These are phyloP conservation scores for Lachnellula subtilissima DNA, from an alignment of 2,329 filamentous ascomycete species.

Conservation along the genomic window DNA sequence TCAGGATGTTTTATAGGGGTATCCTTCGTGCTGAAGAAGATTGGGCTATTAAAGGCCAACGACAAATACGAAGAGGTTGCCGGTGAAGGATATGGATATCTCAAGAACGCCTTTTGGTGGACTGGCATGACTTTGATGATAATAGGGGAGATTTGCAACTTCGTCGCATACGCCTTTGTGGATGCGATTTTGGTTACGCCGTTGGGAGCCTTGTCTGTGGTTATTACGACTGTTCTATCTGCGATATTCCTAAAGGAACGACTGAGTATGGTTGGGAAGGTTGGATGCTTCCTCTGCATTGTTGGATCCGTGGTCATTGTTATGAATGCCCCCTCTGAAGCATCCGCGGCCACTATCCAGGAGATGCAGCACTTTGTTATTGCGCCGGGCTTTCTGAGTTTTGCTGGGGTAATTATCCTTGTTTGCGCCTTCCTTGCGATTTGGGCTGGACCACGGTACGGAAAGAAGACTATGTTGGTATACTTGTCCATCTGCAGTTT, in stretches of 20 bases:
- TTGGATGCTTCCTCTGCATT: constrained; percentile 93
- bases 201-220: constrained; percentile 83
- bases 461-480: constrained; percentile 95
- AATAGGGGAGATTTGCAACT: constrained; percentile 92
- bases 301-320: constrained; percentile 90
- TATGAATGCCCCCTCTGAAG: constrained; percentile 83
- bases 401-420: constrained; percentile 76
- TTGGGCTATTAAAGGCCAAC: constrained; percentile 85
- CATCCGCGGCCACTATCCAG: constrained; percentile 81
- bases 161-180: constrained; percentile 93
- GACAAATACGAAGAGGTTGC: constrained; percentile 94
- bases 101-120: constrained; percentile 97
- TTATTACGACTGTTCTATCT: constrained; percentile 84
- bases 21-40: constrained; percentile 94
- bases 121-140: constrained; percentile 95
- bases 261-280: constrained; percentile 90
- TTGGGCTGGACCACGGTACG: constrained; percentile 81
- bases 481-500: constrained; percentile 96
- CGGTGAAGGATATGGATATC: constrained; percentile 93
- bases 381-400: constrained; percentile 78
- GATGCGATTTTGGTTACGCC: constrained; percentile 95
- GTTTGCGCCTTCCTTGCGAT: constrained; percentile 68
- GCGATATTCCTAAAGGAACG: constrained; percentile 95
- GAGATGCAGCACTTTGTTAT: constrained; percentile 88
- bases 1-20: constrained; percentile 91